These are phyloP conservation scores for Pichia sp. DNA, from an alignment of 1,139 yeast species.

Conservation along the genomic window DNA sequence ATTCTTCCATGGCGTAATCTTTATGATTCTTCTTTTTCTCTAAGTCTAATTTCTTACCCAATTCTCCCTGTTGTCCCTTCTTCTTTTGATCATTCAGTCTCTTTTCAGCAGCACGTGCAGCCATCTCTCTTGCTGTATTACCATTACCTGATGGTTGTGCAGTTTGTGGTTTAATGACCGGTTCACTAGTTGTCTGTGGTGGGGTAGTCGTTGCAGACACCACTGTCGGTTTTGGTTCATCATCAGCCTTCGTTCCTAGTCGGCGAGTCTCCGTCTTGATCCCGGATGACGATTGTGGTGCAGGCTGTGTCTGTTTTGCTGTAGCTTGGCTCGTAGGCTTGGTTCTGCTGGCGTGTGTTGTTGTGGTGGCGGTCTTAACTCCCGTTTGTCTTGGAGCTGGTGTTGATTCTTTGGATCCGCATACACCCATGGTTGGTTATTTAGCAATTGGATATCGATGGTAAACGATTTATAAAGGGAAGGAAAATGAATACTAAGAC, in stretches of 20 bases:
- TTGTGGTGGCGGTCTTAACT: not conserved
- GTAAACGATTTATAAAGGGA: too few species aligned
- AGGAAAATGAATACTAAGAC: too few species aligned
- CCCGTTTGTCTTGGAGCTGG: not conserved
- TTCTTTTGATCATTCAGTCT: slow-evolving; percentile 18
- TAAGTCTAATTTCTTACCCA: slow-evolving; percentile 27
- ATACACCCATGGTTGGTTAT: slow-evolving; percentile 22
- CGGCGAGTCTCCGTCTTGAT: slow-evolving; percentile 5
- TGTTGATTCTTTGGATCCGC: slow-evolving; percentile 16
- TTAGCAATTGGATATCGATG: too few species aligned
- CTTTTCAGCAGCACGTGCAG: slow-evolving; percentile 32
- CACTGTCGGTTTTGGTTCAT: not conserved
- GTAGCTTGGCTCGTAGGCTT: not conserved
- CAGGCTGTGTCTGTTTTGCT: not conserved
- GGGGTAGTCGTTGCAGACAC: too few species aligned
- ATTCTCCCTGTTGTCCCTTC: slow-evolving; percentile 22
- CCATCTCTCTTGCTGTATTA: slow-evolving; percentile 28
- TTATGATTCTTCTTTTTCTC: slow-evolving; percentile 26
- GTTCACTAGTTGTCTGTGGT: too few species aligned
- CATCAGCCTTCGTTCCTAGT: slow-evolving; percentile 2
- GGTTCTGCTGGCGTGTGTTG: not conserved
- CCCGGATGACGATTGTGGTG: not conserved
- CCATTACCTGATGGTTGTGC: slow-evolving; percentile 1
- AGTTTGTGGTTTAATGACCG: too few species aligned
- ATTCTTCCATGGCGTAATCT: slow-evolving; percentile 25